Base-by-base conservation (phyloP, 139 green algal species). In the Chloropicon primus region DNA sequence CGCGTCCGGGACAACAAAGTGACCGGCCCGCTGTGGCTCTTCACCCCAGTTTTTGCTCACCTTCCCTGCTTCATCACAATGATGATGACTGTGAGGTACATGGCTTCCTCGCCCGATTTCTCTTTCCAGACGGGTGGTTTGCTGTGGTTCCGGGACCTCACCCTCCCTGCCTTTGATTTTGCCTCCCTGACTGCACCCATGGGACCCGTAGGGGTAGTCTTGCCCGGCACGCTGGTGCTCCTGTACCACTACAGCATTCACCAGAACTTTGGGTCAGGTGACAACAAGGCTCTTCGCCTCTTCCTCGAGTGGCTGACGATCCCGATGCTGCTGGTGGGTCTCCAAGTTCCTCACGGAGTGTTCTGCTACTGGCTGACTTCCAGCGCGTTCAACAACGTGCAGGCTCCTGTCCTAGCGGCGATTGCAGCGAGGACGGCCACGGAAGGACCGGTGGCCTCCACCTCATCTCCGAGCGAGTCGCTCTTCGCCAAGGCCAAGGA, bases 141-240 rank as follows among this genome's bases (percentile, higher is more conserved):
- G 1, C 79, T 90, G n/a, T 96, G 91, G 91, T 93, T 94, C 76
- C 71, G 72, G 1, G 88, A 96, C 84, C 85, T 96, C 27, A 92
- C 88, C 0, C 77, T 85, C 72, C 78, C 86, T 0, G 88, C 88
- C 1, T 17, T 84, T 10, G 41, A 78, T 26, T 24, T 72, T 2
- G 25, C 53, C 1, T 5, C 26, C 25, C 53, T 54, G 62, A 74
- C 5, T 1, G 54, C 88, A 27, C 80, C 84, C 0, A 82, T 87
- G 82, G 82, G 88, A 27, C 75, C 81, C 1, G 72, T 62, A 1
- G 89, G 89, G 2, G 75, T 89, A 24, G 22, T 87, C 21, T 81
- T 93, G 78, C 88, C 88, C 17, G 53, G 84, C 0, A 27, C 72
- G 17, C 76, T 94, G 1, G 82, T 86, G 2, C 75, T 77, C 27